Evolutionary conservation across 2,329 filamentous ascomycete species (phyloP).

Genomic region (Amauroascus niger): DNA sequence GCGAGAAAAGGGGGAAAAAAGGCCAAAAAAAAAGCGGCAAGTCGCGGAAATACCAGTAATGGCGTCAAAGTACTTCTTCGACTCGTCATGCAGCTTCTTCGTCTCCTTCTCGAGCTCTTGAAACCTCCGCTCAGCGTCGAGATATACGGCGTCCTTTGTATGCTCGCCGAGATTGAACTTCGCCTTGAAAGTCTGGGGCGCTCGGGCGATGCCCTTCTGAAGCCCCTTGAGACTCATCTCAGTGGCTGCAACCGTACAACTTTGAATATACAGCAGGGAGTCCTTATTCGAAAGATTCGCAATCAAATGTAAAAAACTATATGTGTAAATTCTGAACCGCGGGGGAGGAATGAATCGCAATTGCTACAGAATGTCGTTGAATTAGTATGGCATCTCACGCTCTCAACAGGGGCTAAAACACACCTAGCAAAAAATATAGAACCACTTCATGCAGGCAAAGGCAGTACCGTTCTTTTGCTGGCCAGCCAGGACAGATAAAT

Average conservation of each 20-base stretch:
- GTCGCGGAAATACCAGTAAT: slow-evolving; percentile 60
- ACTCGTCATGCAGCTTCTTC: slow-evolving; percentile 93
- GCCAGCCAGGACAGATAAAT: background rate
- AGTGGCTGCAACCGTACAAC: background rate
- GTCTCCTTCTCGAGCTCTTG: slow-evolving; percentile 90
- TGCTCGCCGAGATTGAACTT: slow-evolving; percentile 93
- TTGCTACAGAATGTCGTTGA: background rate
- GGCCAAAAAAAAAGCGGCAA: background rate
- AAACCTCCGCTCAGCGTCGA: slow-evolving; percentile 88
- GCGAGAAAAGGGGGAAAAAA: background rate
- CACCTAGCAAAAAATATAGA: background rate
- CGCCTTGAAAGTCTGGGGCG: slow-evolving; percentile 82
- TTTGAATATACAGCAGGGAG: background rate
- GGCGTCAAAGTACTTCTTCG: slow-evolving; percentile 91
- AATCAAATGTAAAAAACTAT: background rate
- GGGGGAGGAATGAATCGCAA: background rate
- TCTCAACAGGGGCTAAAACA: background rate
- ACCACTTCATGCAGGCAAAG: background rate
- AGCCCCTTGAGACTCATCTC: slow-evolving; percentile 95
- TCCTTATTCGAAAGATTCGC: background rate
- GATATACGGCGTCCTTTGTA: slow-evolving; percentile 89
- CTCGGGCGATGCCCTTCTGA: slow-evolving; percentile 77
- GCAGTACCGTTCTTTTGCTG: background rate
- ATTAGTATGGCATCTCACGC: background rate
- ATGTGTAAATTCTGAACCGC: background rate